Base-by-base conservation (phyloP, 2,329 filamentous ascomycete species). In the Xylaria arbuscula region DNA sequence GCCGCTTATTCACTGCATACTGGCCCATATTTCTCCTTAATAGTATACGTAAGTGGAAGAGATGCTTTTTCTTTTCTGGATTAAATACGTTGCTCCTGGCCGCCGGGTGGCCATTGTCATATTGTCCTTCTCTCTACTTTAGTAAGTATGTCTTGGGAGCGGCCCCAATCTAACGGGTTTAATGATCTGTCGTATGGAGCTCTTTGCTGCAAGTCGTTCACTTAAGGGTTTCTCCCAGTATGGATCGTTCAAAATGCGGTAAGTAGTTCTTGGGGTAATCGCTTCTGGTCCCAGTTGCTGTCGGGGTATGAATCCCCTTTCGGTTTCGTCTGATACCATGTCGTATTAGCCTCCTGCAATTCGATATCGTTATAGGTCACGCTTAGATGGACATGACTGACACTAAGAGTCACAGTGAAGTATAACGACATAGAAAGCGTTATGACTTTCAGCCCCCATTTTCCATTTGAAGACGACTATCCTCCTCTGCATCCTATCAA, bases 1-100 rank as follows among this genome's bases (percentile, higher is more conserved):
- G 17, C 7, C 10, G 53, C 10, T 22, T 50, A 50, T 42, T 51
- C 17, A 42, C 19, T 42, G 32, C 56, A 62, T 42, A 24, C 22
- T 60, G 40, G 32, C 11, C 32, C 40, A 55, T 24, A 61, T 45
- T 28, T 55, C 48, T 48, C 22, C 3, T 55, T 40, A 17, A 36
- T 36, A n/a, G 22, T 62, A 42, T 54, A 47, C 47, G 17, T 34
- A 38, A 38, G 28, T 36, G 51, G 40, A 11, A 22, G 38, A 24
- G 22, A 45, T 32, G 17, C 10, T 32, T 7, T 48, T 54, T 50
- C 19, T 22, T 4, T 48, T 19, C 11, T 55, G 17, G 40, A 62
- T 6, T 22, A 8, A 11, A 22, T 13, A 38, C 5, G 17, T 55
- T 19, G 36, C 19, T 38, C 3, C 32, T 55, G 10, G 32, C n/a